Base-by-base conservation (phyloP, 257 asterid genomes). In the Scutellaria barbata region DNA sequence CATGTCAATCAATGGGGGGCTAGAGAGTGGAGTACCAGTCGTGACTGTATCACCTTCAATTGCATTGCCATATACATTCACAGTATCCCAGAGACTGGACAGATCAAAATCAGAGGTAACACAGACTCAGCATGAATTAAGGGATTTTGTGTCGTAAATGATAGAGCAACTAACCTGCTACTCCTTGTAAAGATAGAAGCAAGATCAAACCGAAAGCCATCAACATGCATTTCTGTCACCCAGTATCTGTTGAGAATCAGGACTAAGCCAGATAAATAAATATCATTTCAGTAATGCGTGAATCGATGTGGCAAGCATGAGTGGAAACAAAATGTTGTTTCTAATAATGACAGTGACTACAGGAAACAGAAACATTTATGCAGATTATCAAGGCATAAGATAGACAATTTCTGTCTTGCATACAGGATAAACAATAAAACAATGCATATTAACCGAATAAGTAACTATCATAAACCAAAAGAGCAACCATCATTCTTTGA, bases 151-250 rank as follows among this genome's bases (percentile, higher is more conserved):
- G 43, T 42, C 12, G 58, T 57, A 68, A 13, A 50, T 76, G 63
- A 10, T 47, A 48, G 4, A 58, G 61, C 73, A 77, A 65, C 75
- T 61, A 71, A 92, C 97, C 97, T 89, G 99, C 96, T 85, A 82
- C 99, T 90, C 84, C 99, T 86, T 51, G 99, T 88, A 82, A 92
- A 43, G 81, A 95, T 95, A 66, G 99, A 92, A 77, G 98, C 98
- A 76, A 95, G 99, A 85, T 95, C 99, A 76, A 95, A 92, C 63
- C 98, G 96, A 82, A 95, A 95, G 73, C 99, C 99, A 78, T 95
- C 99, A 5, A 95, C 83, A 59, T 95, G 99, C 97, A 92, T 92
- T 65, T 95, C 98, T 13, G 86, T 85, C 70, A 84, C 99, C 99
- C 99, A 95, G 78, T 95, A 92, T 82, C 99, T 95, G 94, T 75